phyloP scores from a whole-genome alignment of 73 alveolate genomes.

The Paramecium tetraurelia region DNA sequence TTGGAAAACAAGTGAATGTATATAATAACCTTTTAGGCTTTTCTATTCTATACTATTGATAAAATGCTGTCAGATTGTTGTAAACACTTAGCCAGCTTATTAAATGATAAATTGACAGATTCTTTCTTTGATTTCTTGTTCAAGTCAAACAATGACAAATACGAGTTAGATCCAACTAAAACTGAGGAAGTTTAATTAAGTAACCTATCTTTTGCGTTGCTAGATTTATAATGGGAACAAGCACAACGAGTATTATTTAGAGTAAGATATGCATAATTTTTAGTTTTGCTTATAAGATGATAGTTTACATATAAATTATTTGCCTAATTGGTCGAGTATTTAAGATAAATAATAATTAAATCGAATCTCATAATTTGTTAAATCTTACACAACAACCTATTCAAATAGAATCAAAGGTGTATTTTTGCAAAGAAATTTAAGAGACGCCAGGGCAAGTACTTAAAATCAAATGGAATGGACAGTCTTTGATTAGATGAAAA shows the following conservation, averaged over 20 bases:
- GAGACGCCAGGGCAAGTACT: background rate
- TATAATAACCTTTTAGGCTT: background rate
- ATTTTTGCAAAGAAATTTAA: background rate
- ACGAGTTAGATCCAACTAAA: background rate
- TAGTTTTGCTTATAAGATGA: background rate
- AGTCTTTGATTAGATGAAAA: background rate
- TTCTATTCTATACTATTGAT: slow-evolving; percentile 35
- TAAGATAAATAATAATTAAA: slow-evolving; percentile 26
- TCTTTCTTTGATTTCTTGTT: background rate
- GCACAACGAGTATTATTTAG: slow-evolving; percentile 6
- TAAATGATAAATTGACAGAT: slow-evolving; percentile 25
- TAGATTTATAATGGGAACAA: background rate
- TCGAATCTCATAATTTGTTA: background rate
- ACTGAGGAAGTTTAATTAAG: background rate
- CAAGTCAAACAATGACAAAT: background rate
- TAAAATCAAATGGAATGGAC: slow-evolving; percentile 26
- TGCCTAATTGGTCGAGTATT: slow-evolving; percentile 3
- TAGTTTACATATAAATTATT: slow-evolving; percentile 36
- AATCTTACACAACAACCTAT: slow-evolving; percentile 8
- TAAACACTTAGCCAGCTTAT: background rate
- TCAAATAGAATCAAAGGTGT: slow-evolving; percentile 11
- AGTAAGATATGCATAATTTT: background rate
- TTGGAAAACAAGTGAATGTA: slow-evolving; percentile 28
- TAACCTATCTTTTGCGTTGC: slow-evolving; percentile 6
- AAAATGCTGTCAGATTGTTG: slow-evolving; percentile 19